phyloP scores from a whole-genome alignment of 192 early-diverging fungal genomes.

The Phlyctochytrium planicorne region DNA sequence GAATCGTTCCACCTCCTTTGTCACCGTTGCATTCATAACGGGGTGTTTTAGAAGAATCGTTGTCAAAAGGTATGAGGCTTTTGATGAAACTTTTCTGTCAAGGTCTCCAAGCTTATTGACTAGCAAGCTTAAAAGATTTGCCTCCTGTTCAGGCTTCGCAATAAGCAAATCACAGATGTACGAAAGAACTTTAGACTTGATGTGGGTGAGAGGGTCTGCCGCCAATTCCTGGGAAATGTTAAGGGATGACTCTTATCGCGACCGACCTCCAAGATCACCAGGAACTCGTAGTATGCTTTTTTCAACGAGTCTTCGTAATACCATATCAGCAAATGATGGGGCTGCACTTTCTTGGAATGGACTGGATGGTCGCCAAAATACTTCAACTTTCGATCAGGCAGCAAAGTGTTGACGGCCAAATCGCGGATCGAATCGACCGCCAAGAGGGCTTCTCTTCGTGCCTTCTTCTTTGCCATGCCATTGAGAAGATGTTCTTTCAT shows the following conservation, averaged over 20 bases:
- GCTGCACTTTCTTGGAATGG: conserved; percentile 52
- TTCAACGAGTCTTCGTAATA: conserved; percentile 94
- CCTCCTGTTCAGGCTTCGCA: conserved; percentile 94
- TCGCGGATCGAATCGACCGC: conserved; percentile 88
- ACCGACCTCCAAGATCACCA: conserved; percentile 81
- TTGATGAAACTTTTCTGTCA: conserved; percentile 83
- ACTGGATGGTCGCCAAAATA: conserved; percentile 93
- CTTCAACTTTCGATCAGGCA: conserved; percentile 86
- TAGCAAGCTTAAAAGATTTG: conserved; percentile 86
- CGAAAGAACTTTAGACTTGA: conserved; percentile 77
- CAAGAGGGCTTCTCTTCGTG: conserved; percentile 80
- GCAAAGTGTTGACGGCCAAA: conserved; percentile 74
- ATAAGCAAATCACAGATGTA: conserved; percentile 76
- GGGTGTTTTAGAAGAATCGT: conserved; percentile 78
- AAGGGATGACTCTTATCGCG: neutral
- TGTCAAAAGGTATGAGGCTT: conserved; percentile 70
- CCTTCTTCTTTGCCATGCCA: conserved; percentile 86
- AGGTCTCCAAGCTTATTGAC: conserved; percentile 96
- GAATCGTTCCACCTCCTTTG: conserved; percentile 84
- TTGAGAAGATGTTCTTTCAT: conserved; percentile 63
- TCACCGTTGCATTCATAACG: conserved; percentile 85
- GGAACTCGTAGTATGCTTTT: conserved; percentile 85
- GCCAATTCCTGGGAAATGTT: conserved; percentile 58
- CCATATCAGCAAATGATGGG: conserved; percentile 84
- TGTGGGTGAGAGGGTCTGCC: conserved; percentile 81